A percentile compares a stretch with the other conserved stretches of the same genome.
Conservation (phyloP, 352 stramenopile species). For the Globisporangium acanthophoron region DNA sequence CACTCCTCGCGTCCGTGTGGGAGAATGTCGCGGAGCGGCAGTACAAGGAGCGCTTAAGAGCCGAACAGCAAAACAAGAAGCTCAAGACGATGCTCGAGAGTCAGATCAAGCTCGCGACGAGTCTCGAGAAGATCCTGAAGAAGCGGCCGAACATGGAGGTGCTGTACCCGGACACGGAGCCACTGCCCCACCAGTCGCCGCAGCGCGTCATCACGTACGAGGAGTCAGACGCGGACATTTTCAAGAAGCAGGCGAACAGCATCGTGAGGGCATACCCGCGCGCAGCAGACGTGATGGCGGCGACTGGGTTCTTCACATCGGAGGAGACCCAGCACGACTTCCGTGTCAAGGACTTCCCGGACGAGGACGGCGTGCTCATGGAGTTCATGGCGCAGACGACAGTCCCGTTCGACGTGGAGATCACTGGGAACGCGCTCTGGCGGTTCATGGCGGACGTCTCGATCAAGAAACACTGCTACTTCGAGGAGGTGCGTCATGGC, state of each 20-base stretch:
- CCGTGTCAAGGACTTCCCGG: conserved; percentile 8
- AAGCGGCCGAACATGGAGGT: conserved; percentile 14
- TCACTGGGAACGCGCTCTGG: conserved; percentile 13
- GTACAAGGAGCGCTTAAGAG: conserved; percentile 16
- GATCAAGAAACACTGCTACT: conserved; percentile 16
- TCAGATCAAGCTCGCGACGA: conserved; percentile 21
- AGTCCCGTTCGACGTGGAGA: conserved; percentile 8
- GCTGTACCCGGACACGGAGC: conserved; percentile 3
- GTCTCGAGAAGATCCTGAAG: conserved; percentile 18
- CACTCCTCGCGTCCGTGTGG: conserved; percentile 19
- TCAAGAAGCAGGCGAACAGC: conserved; percentile 6
- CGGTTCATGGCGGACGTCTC: conserved; percentile 15
- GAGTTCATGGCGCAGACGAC: conserved; percentile 14
- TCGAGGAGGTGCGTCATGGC: conserved; percentile 6
- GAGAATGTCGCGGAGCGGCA: conserved; percentile 24
- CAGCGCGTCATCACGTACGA: conserved; percentile 9
- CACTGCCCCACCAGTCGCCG: background rate
- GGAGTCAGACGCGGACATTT: conserved; percentile 5
- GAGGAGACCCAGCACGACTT: conserved; percentile 8
- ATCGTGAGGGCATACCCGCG: conserved; percentile 5
- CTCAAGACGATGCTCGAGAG: conserved; percentile 24
- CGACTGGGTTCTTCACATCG: background rate
- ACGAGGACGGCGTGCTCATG: conserved; percentile 15
- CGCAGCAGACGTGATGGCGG: conserved; percentile 2
- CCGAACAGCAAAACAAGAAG: conserved; percentile 24